Percentiles rank a stretch among this genome's conserved stretches.
Conservation (phyloP, 768 basidiomycete genomes). For the Termitomyces bulborhizus region DNA sequence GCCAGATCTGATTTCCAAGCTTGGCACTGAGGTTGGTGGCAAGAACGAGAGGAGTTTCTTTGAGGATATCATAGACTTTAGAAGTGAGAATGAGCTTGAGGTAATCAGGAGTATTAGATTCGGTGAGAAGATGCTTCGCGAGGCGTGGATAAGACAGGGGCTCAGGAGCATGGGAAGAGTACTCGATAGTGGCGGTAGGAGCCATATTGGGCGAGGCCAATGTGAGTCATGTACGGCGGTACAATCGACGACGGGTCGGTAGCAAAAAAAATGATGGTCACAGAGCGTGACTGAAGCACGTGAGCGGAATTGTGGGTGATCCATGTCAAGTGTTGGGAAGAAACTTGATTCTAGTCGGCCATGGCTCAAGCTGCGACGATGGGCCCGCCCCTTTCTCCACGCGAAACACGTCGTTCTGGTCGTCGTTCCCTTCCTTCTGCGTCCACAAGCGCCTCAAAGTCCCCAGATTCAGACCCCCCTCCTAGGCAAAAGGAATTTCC, state of each 20-base stretch:
- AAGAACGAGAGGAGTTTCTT: conserved; percentile 84
- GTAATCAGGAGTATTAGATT: conserved; percentile 76
- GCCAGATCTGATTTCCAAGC: conserved; percentile 89
- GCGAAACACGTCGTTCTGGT: conserved; percentile 74
- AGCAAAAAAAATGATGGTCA: conserved; percentile 5
- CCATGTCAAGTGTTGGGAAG: not conserved
- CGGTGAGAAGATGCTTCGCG: conserved; percentile 54
- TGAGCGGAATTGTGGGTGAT: conserved; percentile 8
- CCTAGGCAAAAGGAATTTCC: conserved; percentile 42
- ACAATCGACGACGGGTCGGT: not conserved
- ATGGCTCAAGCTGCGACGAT: conserved; percentile 67
- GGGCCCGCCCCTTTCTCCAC: conserved; percentile 73
- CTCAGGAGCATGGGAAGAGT: conserved; percentile 61
- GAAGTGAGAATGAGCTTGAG: conserved; percentile 83
- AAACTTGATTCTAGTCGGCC: conserved; percentile 10
- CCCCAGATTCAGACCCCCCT: conserved; percentile 62
- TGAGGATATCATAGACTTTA: conserved; percentile 85
- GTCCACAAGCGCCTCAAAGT: conserved; percentile 65
- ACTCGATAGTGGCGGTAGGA: conserved; percentile 54
- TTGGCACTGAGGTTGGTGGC: conserved; percentile 83
- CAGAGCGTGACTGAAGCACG: conserved; percentile 9
- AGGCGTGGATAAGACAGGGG: conserved; percentile 65
- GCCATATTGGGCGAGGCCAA: conserved; percentile 23
- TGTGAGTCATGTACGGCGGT: not conserved
- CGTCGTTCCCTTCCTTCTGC: conserved; percentile 64